phyloP scores from a whole-genome alignment of 345 rosid species.

The Eucalyptus victrix region DNA sequence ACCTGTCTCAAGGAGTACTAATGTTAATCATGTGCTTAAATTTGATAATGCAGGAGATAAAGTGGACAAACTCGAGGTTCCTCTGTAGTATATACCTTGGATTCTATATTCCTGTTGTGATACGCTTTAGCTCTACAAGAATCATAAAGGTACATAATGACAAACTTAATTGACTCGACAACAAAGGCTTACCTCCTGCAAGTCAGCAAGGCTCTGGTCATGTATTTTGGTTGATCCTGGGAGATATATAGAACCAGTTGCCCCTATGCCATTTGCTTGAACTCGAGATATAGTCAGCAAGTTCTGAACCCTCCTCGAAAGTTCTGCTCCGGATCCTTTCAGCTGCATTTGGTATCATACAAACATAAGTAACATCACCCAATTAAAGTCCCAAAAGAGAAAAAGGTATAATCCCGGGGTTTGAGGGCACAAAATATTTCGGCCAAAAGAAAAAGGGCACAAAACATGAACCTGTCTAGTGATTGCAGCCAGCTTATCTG shows the following conservation, averaged over 20 bases:
- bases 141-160: neutral
- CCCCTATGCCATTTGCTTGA: constrained; percentile 56
- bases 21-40: neutral
- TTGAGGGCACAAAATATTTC: neutral
- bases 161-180: neutral
- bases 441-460: neutral
- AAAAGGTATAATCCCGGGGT: neutral
- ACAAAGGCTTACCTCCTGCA: constrained; percentile 65
- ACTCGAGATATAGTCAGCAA: constrained; percentile 58
- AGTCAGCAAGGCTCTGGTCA: constrained; percentile 86
- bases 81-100: neutral
- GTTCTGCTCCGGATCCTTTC: constrained; percentile 96
- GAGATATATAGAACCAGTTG: constrained; percentile 57
- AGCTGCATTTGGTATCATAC: constrained; percentile 32
- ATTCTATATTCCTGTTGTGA: neutral
- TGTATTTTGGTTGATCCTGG: constrained; percentile 95
- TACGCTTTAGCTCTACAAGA: neutral
- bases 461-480: constrained; percentile 62
- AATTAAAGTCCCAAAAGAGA: neutral
- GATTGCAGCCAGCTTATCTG: constrained; percentile 62
- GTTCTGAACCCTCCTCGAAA: constrained; percentile 86
- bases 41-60: neutral
- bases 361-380: neutral
- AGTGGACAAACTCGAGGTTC: neutral
- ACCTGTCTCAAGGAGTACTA: constrained; percentile 20